Evolutionary conservation across 2,329 filamentous ascomycete genomes (phyloP).

Genomic region (Diaporthe citriasiana): DNA sequence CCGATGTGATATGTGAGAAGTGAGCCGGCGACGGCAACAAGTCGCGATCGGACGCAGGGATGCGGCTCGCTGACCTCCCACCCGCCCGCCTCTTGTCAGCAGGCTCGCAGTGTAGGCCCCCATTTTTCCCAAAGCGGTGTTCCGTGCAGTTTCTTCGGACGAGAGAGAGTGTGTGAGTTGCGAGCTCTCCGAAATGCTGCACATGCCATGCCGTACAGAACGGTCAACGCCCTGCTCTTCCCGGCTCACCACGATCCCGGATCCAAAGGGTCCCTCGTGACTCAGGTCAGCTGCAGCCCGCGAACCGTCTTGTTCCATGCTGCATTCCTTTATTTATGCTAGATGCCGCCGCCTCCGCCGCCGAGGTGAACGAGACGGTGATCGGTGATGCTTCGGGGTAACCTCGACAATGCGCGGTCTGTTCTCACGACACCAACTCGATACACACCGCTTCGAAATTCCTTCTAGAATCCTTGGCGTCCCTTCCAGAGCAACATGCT

Average conservation of each 20-base stretch:
- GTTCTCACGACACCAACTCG: slow-evolving; percentile 14
- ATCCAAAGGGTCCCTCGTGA: neutral
- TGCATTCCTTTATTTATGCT: neutral
- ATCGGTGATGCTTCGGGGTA: slow-evolving; percentile 9
- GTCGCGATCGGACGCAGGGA: slow-evolving; percentile 25
- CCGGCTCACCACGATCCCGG: slow-evolving; percentile 17
- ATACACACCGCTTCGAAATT: slow-evolving; percentile 28
- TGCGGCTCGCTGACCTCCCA: slow-evolving; percentile 15
- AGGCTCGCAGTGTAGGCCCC: neutral
- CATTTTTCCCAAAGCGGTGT: slow-evolving; percentile 20
- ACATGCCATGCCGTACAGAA: neutral
- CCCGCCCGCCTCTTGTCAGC: slow-evolving; percentile 7
- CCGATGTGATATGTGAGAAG: slow-evolving; percentile 32
- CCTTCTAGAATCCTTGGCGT: slow-evolving; percentile 33
- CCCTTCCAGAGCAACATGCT: slow-evolving; percentile 10
- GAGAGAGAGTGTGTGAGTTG: neutral
- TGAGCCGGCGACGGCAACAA: slow-evolving; percentile 24
- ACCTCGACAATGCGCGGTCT: neutral
- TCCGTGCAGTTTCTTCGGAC: slow-evolving; percentile 10
- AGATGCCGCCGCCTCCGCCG: slow-evolving; percentile 3
- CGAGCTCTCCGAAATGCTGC: neutral
- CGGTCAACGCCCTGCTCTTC: neutral
- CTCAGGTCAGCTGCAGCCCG: slow-evolving; percentile 28
- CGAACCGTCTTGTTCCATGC: slow-evolving; percentile 11
- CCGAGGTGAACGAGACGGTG: neutral